Base-by-base conservation (phyloP, 108 stramenopile genomes). In the Fragilaria crotonensis region DNA sequence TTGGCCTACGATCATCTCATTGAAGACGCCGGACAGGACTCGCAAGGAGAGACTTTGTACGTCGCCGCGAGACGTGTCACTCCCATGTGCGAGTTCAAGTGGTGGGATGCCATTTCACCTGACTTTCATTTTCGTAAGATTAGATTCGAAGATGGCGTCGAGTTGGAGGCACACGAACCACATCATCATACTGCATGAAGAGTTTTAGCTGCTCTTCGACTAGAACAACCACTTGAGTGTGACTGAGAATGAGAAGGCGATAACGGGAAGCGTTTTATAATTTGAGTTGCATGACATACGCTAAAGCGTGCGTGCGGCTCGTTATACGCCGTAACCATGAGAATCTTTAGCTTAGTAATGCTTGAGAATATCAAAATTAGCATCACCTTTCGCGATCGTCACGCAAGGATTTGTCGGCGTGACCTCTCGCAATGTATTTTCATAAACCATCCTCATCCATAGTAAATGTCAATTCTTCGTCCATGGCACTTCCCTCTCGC, bases 91-190 rank as follows among this genome's bases (percentile, higher is more conserved):
- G 75, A 89, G 18, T 93, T 93, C 67, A 86, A 79, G 51, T 78
- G 63, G 85, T 85, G 85, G 85, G 87, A 87, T 60, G 78, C 71
- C 0, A 55, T 93, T 20, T 73, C 68, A 23, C 76, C 79, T 14
- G 90, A 93, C 63, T 93, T 93, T 69, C 83, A 87, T 60, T 93
- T 84, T 61, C 78, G 90, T 25, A 53, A 70, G 4, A 72, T 93
- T 26, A 29, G 65, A 47, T 93, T 93, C 67, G 87, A 93, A 69
- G 90, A 93, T 71, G 87, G 80, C 26, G 85, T 93, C 0, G 62
- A 55, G 18, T 63, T 93, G 49, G 66, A 46, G 31, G 59, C 87
- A 3, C 90, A 93, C 53, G 90, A 93, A 55, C 87, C 81, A 20
- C 90, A 93, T 72, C 83, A 89, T 75, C 90, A 93, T 68, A 81